Conservation (phyloP, 2,329 filamentous ascomycete genomes). For the Botrytis elliptica region DNA sequence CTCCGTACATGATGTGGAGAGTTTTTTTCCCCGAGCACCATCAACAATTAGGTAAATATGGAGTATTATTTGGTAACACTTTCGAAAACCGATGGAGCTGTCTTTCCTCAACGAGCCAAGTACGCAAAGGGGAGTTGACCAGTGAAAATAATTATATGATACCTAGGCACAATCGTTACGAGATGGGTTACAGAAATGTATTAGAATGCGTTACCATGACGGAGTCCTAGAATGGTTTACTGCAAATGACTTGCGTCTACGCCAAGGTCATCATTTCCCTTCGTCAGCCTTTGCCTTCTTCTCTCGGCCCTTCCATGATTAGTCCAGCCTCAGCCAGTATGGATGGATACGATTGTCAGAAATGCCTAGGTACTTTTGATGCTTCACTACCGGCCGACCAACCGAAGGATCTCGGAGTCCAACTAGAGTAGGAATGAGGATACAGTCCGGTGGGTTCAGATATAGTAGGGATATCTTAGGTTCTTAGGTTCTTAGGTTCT, state of each 20-base stretch:
- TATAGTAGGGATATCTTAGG: not conserved
- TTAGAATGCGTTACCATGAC: not conserved
- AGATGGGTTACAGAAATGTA: not conserved
- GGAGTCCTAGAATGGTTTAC: not conserved
- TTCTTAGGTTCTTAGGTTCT: too few species aligned
- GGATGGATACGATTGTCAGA: not conserved
- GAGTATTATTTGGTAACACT: slow-evolving; percentile 7
- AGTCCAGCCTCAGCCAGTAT: not conserved
- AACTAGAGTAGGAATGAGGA: not conserved
- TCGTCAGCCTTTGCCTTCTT: not conserved
- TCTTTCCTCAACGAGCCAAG: not conserved
- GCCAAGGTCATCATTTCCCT: not conserved
- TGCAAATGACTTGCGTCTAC: not conserved
- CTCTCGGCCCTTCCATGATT: not conserved
- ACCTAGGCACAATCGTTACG: not conserved
- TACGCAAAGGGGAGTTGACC: not conserved
- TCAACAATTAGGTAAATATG: not conserved
- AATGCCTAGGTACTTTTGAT: not conserved
- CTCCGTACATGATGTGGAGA: not conserved
- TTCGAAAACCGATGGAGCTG: not conserved
- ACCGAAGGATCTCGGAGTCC: not conserved
- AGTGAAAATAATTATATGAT: not conserved
- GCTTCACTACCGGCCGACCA: not conserved
- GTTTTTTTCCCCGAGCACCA: not conserved
- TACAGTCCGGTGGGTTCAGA: not conserved